Conservation (phyloP, 345 rosid genomes). For the Eucalyptus globulus region DNA sequence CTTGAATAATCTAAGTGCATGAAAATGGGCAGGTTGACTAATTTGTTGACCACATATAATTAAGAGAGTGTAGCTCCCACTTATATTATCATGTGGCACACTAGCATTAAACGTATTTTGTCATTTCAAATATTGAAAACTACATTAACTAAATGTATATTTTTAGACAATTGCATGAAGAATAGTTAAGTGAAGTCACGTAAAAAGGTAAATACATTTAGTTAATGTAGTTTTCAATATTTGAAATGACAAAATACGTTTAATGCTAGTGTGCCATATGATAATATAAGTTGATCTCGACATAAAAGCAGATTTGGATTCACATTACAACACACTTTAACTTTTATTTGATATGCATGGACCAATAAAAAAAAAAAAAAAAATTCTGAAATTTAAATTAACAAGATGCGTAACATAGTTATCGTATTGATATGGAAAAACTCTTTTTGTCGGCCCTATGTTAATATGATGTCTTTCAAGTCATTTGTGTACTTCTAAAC, state of each 20-base stretch:
- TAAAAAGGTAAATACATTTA: no score
- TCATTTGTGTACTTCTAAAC: not conserved
- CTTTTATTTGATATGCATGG: not conserved
- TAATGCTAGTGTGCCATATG: not conserved
- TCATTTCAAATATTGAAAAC: not conserved
- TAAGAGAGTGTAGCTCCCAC: not conserved
- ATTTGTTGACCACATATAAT: not conserved
- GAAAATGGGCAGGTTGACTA: not conserved
- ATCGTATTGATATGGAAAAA: not conserved
- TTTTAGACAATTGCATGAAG: not conserved
- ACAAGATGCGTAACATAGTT: not conserved
- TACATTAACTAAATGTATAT: not conserved
- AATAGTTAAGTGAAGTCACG: no score
- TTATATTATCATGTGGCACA: not conserved
- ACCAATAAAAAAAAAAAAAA: no score
- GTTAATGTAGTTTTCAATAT: not conserved
- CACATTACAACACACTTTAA: not conserved
- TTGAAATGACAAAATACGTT: not conserved
- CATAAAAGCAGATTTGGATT: not conserved
- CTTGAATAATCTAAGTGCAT: not conserved
- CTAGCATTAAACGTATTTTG: not conserved
- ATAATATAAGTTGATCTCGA: not conserved
- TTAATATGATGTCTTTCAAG: not conserved
- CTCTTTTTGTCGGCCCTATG: not conserved
- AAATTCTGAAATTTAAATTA: not conserved